Base-by-base conservation (phyloP, 2,329 filamentous ascomycete species). In the Ophiostoma ips region DNA sequence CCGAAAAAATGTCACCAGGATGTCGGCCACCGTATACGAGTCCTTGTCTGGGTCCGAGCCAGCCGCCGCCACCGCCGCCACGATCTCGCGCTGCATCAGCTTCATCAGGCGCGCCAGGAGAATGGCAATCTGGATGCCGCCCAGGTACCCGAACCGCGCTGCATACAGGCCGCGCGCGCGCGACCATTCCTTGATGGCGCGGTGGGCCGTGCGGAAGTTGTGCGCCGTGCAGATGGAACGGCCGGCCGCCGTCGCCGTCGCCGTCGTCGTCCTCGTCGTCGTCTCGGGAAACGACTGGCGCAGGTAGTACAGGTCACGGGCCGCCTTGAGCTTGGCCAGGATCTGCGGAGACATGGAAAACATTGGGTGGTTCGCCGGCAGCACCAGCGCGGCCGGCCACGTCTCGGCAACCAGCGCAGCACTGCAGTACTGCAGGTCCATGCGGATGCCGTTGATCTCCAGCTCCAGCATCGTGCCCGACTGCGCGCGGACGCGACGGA, bases 371-470 rank as follows among this genome's bases (percentile, higher is more conserved):
- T 66, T 66, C 3, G 71, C 57, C 1, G 75, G 70, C 2, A 75
- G 59, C 15, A 64, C 64, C 56, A 76, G 64, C 4, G 70, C 63
- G 2, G 66, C 58, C 0, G 72, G 72, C 67, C 70, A 77, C 21
- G 66, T 69, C 59, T 79, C 70, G 3, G 76, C 68, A 40, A 84
- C 64, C 30, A 66, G 64, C 3, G 70, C 64, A 2, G 80, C 76
- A 6, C 77, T 71, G 55, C 79, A 83, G 59, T 85, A 85, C 53
- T 83, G 80, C 46, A 86, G 63, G 58, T 84, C 77, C 57, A 82
- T 68, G 53, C 70, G 77, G 56, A 83, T 65, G 10, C 69, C 73
- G 4, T 64, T 60, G n/a, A 83, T 66, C 38, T 74, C 71, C 5
- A 84, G 63, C 56, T 84, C 78, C 5, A 84, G 66, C 76, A 82